Evolutionary conservation across 306 rosid species (phyloP), one percentile per base, ranked within the genome.

Genomic region (Coriaria nepalensis): DNA sequence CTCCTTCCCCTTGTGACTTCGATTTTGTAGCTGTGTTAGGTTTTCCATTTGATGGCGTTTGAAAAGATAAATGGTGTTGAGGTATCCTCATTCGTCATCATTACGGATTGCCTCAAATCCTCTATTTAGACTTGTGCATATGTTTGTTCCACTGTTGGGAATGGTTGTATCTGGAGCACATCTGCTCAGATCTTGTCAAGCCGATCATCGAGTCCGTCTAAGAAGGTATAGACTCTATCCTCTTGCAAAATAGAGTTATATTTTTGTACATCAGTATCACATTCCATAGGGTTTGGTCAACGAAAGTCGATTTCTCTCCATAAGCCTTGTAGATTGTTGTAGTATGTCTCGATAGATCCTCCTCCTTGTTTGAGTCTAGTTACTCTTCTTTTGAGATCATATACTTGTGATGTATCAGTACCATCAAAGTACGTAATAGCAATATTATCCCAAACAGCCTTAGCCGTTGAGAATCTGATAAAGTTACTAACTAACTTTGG

Each of bases 331-430:
- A 35, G 4, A 35, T 50, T 50, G 43, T 50, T 50, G 43, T 50
- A 35, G 38, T 49, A 49, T 49, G 53, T 39, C 10, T 7, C 42
- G 10, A 39, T 39, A 39, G 42, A 39, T 39, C 42, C 42, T 43
- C 47, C 12, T 43, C 5, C 2, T 43, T 43, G 47, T 43, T 43
- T 43, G 11, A 43, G 47, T 43, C 47, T 10, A 0, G 38, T 49
- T 49, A 29, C 53, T 49, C 37, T 49, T 49, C 6, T 49, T 49
- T 49, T 49, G 6, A 49, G 37, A 29, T 49, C 53, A 49, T 49
- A 7, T 32, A 49, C 53, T 49, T 43, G 4, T 43, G 49, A 45
- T 4, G 50, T 6, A 46, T 13, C 8, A 6, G 50, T 46, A 10
- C 8, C 35, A 20, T 46, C 50, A 46, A 46, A 46, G n/a, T 46